Evolutionary conservation across 352 stramenopile species (phyloP).

Genomic region (Lagenidium giganteum): DNA sequence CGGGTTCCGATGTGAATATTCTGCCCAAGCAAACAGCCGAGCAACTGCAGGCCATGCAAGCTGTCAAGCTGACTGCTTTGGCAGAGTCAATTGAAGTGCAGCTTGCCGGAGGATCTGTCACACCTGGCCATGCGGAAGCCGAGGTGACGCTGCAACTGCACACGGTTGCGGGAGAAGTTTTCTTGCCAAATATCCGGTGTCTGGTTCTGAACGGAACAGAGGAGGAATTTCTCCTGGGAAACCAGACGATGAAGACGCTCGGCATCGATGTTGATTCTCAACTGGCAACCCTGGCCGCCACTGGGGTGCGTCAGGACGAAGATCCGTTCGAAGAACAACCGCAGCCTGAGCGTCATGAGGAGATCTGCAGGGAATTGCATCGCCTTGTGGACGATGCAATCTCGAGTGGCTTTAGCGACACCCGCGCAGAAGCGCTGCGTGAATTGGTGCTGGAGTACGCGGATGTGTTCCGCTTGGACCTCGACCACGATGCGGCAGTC

Average conservation of each 20-base stretch:
- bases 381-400: not conserved
- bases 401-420: not conserved
- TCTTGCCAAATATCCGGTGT: not conserved
- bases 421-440: not conserved
- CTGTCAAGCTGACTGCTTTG: too few species aligned
- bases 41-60: too few species aligned
- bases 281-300: not conserved
- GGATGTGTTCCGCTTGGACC: not conserved
- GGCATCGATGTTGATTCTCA: constrained; percentile 1
- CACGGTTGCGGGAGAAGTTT: not conserved
- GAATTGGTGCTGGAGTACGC: not conserved
- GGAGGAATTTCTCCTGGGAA: not conserved
- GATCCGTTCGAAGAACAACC: not conserved
- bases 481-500: not conserved
- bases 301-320: not conserved
- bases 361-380: too few species aligned
- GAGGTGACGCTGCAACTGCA: not conserved
- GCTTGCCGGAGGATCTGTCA: not conserved
- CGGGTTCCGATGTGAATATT: constrained; percentile 10
- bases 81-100: too few species aligned
- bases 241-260: not conserved
- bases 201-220: not conserved
- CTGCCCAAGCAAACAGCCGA: too few species aligned
- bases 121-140: too few species aligned
- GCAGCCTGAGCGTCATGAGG: too few species aligned